Percentiles rank a stretch among this genome's conserved stretches.
These are phyloP conservation scores for Coriaria nepalensis DNA, from an alignment of 306 rosid species.

Conservation along the genomic window DNA sequence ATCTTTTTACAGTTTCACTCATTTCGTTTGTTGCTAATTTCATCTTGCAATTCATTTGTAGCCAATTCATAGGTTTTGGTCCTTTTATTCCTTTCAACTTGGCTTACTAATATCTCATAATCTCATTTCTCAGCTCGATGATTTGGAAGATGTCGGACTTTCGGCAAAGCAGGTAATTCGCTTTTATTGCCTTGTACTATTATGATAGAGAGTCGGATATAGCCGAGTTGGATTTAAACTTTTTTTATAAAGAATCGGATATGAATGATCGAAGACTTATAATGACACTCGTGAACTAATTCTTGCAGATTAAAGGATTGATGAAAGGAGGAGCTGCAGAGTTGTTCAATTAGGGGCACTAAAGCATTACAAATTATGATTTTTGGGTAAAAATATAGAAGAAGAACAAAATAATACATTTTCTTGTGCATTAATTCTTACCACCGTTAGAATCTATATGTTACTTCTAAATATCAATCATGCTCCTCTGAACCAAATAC, in stretches of 20 bases:
- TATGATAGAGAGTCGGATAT: too few relatives aligned
- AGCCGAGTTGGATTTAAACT: neutral
- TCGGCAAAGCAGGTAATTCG: constrained; percentile 58
- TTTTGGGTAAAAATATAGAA: too few relatives aligned
- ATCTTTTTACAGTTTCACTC: too few relatives aligned
- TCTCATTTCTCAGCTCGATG: constrained; percentile 52
- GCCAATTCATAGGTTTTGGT: neutral
- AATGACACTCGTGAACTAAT: too few relatives aligned
- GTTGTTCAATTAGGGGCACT: constrained; percentile 28
- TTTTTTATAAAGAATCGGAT: too few relatives aligned
- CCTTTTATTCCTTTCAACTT: neutral
- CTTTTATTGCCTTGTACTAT: constrained; percentile 8
- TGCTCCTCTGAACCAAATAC: too few relatives aligned
- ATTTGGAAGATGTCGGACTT: constrained; percentile 65
- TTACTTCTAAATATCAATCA: too few relatives aligned
- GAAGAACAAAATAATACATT: too few relatives aligned
- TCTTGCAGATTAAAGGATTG: constrained; percentile 39
- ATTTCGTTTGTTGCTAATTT: neutral
- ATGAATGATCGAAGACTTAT: too few relatives aligned
- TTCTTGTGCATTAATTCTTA: too few relatives aligned
- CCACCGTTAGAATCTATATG: too few relatives aligned
- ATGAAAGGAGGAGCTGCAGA: constrained; percentile 47
- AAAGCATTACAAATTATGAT: too few relatives aligned
- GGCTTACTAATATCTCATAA: neutral
- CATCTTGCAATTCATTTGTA: neutral